These are phyloP conservation scores for Elymus sibiricus DNA, from an alignment of 176 grass and related monocot genomes.

Conservation along the genomic window DNA sequence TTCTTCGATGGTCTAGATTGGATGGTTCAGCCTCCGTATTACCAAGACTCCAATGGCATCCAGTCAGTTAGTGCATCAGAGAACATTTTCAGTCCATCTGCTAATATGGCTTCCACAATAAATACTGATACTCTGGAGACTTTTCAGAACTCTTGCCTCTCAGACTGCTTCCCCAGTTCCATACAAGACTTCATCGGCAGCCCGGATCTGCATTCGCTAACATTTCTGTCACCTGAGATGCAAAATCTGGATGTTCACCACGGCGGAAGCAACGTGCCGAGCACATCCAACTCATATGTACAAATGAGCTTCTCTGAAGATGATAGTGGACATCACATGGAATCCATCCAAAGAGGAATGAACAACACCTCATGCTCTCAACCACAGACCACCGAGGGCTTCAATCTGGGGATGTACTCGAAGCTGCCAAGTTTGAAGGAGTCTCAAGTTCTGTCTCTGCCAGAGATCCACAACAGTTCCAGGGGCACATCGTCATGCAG, in stretches of 20 bases:
- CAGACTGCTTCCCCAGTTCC: slow-evolving; percentile 48
- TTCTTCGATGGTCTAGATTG: slow-evolving; percentile 66
- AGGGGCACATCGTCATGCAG: slow-evolving; percentile 75
- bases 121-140: slow-evolving; percentile 55
- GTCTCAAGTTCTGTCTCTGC: slow-evolving; percentile 42
- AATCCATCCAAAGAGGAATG: slow-evolving; percentile 31
- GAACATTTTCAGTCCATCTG: slow-evolving; percentile 49
- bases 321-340: slow-evolving; percentile 43
- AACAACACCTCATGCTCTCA: slow-evolving; percentile 41
- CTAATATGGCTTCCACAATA: slow-evolving; percentile 50
- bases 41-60: slow-evolving; percentile 48
- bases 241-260: slow-evolving; percentile 53
- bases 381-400: slow-evolving; percentile 21
- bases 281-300: slow-evolving; percentile 58
- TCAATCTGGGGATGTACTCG: slow-evolving; percentile 42
- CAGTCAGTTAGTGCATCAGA: slow-evolving; percentile 46
- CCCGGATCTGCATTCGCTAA: slow-evolving; percentile 61
- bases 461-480: slow-evolving; percentile 50
- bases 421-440: slow-evolving; percentile 50
- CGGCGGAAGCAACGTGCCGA: slow-evolving; percentile 40
- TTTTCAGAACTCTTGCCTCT: slow-evolving; percentile 61
- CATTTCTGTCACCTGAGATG: slow-evolving; percentile 68
- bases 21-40: slow-evolving; percentile 64
- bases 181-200: slow-evolving; percentile 73
- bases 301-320: slow-evolving; percentile 66